Conservation (phyloP, 106 monocot genomes). For the Dendrobium nobile region DNA sequence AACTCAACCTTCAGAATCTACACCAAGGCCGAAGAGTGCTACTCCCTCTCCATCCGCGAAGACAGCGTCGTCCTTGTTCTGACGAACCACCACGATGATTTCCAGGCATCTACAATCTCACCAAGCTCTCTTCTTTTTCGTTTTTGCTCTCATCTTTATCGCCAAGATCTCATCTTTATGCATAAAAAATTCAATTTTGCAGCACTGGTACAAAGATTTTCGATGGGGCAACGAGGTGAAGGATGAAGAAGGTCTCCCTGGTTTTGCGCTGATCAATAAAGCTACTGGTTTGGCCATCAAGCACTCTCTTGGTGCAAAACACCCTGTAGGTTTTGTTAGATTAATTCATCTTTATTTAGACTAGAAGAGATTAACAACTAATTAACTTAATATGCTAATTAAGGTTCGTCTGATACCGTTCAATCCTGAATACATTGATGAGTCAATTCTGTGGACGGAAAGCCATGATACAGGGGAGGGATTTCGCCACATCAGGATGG, state of each 20-base stretch:
- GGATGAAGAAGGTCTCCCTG: conserved; percentile 64
- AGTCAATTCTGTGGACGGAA: conserved; percentile 49
- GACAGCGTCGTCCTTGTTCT: conserved; percentile 45
- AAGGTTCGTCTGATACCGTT: conserved; percentile 44
- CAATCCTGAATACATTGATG: conserved; percentile 40
- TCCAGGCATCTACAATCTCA: conserved; percentile 20
- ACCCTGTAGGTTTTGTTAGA: conserved; percentile 32
- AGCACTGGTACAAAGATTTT: conserved; percentile 97
- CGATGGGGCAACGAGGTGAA: conserved; percentile 50
- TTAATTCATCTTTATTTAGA: background rate
- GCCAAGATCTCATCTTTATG: background rate
- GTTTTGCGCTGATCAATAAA: conserved; percentile 67
- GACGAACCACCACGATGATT: conserved; percentile 35
- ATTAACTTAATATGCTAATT: background rate
- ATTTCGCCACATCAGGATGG: conserved; percentile 48
- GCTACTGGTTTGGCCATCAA: conserved; percentile 65
- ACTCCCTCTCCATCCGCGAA: conserved; percentile 49
- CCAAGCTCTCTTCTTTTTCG: background rate
- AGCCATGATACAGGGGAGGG: conserved; percentile 38
- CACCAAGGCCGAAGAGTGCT: conserved; percentile 37
- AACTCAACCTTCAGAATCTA: conserved; percentile 39
- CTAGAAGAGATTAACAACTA: background rate
- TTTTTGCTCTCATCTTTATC: background rate
- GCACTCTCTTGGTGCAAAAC: conserved; percentile 55
- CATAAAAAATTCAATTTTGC: background rate